Evolutionary conservation across 768 basidiomycete genomes (phyloP).

Genomic region (Boletellus ananas): DNA sequence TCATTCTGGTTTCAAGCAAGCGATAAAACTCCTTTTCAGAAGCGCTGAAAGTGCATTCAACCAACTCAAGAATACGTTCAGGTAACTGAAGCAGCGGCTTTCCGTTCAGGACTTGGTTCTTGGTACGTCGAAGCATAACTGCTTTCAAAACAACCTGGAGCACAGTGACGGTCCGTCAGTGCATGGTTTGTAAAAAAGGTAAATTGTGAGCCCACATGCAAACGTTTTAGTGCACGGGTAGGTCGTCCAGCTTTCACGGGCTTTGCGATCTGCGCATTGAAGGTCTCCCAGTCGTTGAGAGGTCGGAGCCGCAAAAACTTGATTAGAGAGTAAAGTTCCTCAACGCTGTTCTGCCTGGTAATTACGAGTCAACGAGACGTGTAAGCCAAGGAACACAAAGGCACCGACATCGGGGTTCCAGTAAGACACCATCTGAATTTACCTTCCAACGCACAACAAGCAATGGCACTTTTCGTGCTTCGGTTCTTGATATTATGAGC

Average conservation of each 20-base stretch:
- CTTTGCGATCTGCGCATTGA: constrained; percentile 73
- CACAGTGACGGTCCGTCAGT: not conserved
- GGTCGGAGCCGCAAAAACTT: constrained; percentile 86
- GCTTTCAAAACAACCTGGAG: constrained; percentile 71
- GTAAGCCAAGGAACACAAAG: not conserved
- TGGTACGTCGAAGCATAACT: constrained; percentile 87
- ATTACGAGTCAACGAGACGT: not conserved
- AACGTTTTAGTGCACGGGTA: constrained; percentile 71
- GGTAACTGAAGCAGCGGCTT: constrained; percentile 82
- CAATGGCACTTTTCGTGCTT: constrained; percentile 70
- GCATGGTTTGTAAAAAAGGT: not conserved
- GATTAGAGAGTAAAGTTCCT: constrained; percentile 85
- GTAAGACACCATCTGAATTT: constrained; percentile 89
- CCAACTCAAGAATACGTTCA: constrained; percentile 60
- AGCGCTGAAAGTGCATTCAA: constrained; percentile 73
- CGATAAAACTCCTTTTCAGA: constrained; percentile 80
- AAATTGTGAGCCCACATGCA: constrained; percentile 51
- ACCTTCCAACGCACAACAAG: constrained; percentile 70
- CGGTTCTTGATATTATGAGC: constrained; percentile 93
- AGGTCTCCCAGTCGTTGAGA: constrained; percentile 72
- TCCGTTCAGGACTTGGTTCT: constrained; percentile 69
- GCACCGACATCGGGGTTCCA: constrained; percentile 67
- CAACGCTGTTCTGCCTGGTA: constrained; percentile 80
- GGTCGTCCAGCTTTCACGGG: constrained; percentile 71
- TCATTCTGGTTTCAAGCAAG: constrained; percentile 65